A percentile compares a stretch with the other conserved stretches of the same genome.
Evolutionary conservation across 768 basidiomycete species (phyloP).

Genomic region (Russula vinacea): DNA sequence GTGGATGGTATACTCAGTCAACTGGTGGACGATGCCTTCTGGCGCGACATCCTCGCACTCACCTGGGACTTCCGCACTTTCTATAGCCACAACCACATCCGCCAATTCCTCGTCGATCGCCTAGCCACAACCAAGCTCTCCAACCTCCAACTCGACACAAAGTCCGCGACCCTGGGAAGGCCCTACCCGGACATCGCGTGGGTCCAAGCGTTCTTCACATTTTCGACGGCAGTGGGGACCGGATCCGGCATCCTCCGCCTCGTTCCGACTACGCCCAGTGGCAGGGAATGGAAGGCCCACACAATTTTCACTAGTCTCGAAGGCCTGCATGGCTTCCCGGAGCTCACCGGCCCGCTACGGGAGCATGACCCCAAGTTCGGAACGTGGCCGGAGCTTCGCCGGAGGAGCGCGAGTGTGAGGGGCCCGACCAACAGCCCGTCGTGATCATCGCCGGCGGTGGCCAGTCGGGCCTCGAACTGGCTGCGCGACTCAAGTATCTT

Average conservation of each 20-base stretch:
- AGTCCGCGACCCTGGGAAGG: slow-evolving; percentile 30
- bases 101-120: slow-evolving; percentile 47
- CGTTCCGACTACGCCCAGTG: slow-evolving; percentile 39
- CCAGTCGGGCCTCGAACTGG: slow-evolving; percentile 54
- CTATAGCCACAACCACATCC: slow-evolving; percentile 42
- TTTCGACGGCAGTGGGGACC: slow-evolving; percentile 43
- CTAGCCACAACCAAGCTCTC: slow-evolving; percentile 35
- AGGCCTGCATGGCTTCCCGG: slow-evolving; percentile 46
- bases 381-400: slow-evolving; percentile 43
- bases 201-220: slow-evolving; percentile 46
- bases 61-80: slow-evolving; percentile 65
- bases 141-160: slow-evolving; percentile 32
- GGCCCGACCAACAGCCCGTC: slow-evolving; percentile 43
- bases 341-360: slow-evolving; percentile 39
- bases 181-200: slow-evolving; percentile 41
- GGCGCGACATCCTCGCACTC: slow-evolving; percentile 60
- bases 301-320: slow-evolving; percentile 52
- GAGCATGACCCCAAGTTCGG: slow-evolving; percentile 40
- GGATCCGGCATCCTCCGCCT: slow-evolving; percentile 47
- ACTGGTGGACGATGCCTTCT: slow-evolving; percentile 41
- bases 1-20: slow-evolving; percentile 23
- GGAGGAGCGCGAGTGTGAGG: slow-evolving; percentile 39
- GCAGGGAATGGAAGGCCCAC: slow-evolving; percentile 48
- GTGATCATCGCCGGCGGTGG: slow-evolving; percentile 54
- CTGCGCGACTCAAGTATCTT: slow-evolving; percentile 56